Conservation (phyloP, 2,329 filamentous ascomycete genomes). For the Amesomyces nigricolor region DNA sequence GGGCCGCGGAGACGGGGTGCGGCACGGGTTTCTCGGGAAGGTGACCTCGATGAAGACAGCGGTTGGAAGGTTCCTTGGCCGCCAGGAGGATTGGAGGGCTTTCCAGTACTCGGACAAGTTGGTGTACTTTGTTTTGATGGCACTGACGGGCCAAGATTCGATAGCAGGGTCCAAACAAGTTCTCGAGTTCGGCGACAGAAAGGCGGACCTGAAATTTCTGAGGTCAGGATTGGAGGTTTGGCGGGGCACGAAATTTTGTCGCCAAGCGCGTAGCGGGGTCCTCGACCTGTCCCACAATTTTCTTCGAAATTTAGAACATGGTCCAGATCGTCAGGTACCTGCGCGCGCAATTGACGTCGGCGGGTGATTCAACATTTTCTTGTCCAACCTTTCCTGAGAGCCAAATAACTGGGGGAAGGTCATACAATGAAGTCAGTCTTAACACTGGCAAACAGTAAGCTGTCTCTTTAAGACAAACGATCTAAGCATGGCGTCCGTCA, state of each 20-base stretch:
- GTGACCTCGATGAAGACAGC: background rate
- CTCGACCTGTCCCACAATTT: background rate
- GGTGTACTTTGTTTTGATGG: background rate
- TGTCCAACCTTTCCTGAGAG: too few relatives aligned
- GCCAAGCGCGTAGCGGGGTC: slow-evolving; percentile 9
- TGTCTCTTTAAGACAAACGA: too few relatives aligned
- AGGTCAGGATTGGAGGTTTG: slow-evolving; percentile 11
- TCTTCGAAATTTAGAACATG: background rate
- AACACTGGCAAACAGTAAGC: too few relatives aligned
- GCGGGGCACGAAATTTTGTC: slow-evolving; percentile 15
- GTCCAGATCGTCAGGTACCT: too few relatives aligned
- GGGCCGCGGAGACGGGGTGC: background rate
- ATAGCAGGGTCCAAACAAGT: background rate
- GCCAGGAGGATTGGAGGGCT: background rate
- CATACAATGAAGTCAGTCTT: too few relatives aligned
- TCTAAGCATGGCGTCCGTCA: too few relatives aligned
- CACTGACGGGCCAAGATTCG: background rate
- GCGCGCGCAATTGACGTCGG: too few relatives aligned
- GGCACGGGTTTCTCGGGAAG: background rate
- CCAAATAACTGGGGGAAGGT: too few relatives aligned
- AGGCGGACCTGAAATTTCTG: slow-evolving; percentile 17
- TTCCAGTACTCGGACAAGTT: background rate
- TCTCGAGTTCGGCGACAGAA: slow-evolving; percentile 10
- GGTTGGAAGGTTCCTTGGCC: background rate
- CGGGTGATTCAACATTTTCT: too few relatives aligned